Evolutionary conservation across 441 rosid genomes (phyloP), one percentile per base, ranked within the genome.

Genomic region (Gossypium schwendimanii): DNA sequence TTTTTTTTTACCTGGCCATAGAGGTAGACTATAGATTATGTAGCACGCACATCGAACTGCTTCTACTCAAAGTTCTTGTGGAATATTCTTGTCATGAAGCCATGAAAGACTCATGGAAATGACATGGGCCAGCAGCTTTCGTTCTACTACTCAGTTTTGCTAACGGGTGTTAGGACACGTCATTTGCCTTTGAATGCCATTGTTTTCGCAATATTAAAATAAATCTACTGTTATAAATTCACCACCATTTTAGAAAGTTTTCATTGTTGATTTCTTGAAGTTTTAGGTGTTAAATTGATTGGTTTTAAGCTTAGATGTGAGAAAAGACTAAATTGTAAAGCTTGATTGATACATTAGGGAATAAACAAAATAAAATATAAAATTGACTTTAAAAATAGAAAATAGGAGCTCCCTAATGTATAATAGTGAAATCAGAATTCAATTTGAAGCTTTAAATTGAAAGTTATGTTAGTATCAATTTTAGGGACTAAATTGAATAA

Each of bases 11-110:
- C 33, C 3, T 70, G 4, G 53, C 33, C 54, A 53, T 53, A 10
- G 1, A 17, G 24, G 58, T 7, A 18, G 2, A 2, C 10, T 3
- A 2, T 18, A 17, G 18, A 31, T 31, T 31, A 31, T 0, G 36
- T 31, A 31, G 36, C 36, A 31, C 36, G 1, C 36, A 31, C 36
- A 6, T 53, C 36, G 39, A 67, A 77, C 1, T 5, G 28, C 76
- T 23, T 72, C 2, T 3, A 33, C 73, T 63, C 36, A 67, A 21
- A 72, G 63, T 44, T 77, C 59, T 53, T 8, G 3, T 20, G 70
- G 80, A 11, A 72, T 69, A 0, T 60, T 72, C 4, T 39, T 21
- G 8, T 58, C 17, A 39, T 57, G 65, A 15, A 71, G 0, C 44
- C 36, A 70, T 31, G 52, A 70, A 54, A 20, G n/a, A 20, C 63